Conservation (phyloP, 495 filamentous ascomycete species). For the Aspergillus panamensis region DNA sequence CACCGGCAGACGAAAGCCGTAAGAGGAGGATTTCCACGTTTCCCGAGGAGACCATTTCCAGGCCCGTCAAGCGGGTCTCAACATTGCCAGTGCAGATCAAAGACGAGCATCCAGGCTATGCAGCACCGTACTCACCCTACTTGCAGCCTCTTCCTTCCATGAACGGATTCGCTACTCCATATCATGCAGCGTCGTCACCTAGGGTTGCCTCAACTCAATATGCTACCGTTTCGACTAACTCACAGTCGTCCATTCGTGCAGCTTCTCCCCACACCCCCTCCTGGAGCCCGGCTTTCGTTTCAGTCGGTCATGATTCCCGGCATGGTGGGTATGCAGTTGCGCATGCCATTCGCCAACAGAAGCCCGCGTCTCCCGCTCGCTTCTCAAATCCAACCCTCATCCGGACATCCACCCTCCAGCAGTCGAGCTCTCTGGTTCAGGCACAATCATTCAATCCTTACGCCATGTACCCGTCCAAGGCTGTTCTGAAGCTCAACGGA, state of each 20-base stretch:
- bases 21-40: conserved; percentile 55
- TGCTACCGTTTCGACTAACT: conserved; percentile 29
- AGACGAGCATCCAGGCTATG: conserved; percentile 37
- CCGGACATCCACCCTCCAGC: conserved; percentile 77
- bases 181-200: conserved; percentile 35
- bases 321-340: conserved; percentile 30
- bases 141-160: conserved; percentile 38
- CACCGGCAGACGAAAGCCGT: conserved; percentile 33
- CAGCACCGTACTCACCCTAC: conserved; percentile 45
- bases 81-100: conserved; percentile 40
- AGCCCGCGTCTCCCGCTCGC: conserved; percentile 42
- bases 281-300: conserved; percentile 43
- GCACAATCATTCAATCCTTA: conserved; percentile 70
- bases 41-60: conserved; percentile 36
- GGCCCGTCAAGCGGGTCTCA: conserved; percentile 45
- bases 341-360: conserved; percentile 35
- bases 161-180: conserved; percentile 33
- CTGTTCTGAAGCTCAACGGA: conserved; percentile 76
- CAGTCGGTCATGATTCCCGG: conserved; percentile 29
- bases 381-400: conserved; percentile 64
- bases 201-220: conserved; percentile 30
- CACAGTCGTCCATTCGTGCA: conserved; percentile 38
- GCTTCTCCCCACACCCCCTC: conserved; percentile 43
- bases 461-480: conserved; percentile 80
- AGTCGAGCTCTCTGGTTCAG: conserved; percentile 44